Evolutionary conservation across 148 eudicot species (phyloP).

Genomic region (Chenopodium quinoa): DNA sequence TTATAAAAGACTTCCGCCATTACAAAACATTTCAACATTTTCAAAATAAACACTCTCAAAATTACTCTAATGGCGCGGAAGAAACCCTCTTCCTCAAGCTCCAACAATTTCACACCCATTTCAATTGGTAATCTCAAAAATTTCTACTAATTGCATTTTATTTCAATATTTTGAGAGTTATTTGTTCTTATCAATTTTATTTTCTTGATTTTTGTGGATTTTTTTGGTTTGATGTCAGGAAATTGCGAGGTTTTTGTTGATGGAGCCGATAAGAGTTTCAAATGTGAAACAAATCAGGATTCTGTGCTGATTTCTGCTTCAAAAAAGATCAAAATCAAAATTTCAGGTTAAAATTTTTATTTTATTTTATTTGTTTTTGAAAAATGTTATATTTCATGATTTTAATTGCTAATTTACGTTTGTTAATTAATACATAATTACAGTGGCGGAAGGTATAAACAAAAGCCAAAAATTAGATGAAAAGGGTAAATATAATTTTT

Average conservation of each 20-base stretch:
- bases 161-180: background rate
- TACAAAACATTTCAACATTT: background rate
- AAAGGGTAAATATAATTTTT: conserved; percentile 22
- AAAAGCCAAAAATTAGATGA: conserved; percentile 12
- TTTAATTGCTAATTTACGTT: background rate
- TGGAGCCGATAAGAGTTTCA: conserved; percentile 44
- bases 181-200: background rate
- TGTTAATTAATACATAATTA: conserved; percentile 13
- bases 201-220: background rate
- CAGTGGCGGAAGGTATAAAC: conserved; percentile 36
- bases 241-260: conserved; percentile 63
- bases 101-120: conserved; percentile 18
- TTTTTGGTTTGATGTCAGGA: conserved; percentile 38
- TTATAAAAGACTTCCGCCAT: background rate
- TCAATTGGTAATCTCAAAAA: conserved; percentile 17
- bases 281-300: conserved; percentile 32
- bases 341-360: conserved; percentile 43
- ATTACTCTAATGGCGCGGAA: conserved; percentile 29
- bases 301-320: conserved; percentile 50
- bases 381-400: background rate
- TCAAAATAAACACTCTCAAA: background rate
- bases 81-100: conserved; percentile 8
- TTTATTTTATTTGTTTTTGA: background rate
- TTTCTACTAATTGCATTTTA: background rate
- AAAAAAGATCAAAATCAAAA: conserved; percentile 39